Evolutionary conservation across 1,284 basidiomycete genomes (phyloP).

Genomic region (Xerocomus amazonicus): DNA sequence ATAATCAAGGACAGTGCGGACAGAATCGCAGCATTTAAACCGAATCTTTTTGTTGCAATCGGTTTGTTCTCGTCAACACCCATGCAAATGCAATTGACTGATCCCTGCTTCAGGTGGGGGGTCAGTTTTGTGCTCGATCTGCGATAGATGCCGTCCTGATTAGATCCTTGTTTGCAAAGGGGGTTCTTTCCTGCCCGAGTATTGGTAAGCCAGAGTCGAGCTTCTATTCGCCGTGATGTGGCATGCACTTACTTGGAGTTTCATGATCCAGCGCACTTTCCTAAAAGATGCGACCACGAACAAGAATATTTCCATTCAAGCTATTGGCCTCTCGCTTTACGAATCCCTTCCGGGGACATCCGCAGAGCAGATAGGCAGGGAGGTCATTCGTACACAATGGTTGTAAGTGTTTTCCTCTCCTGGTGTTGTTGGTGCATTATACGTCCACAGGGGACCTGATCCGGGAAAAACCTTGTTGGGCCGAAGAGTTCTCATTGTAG

Average conservation of each 20-base stretch:
- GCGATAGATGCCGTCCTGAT: slow-evolving; percentile 11
- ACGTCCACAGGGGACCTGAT: slow-evolving; percentile 51
- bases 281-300: slow-evolving; percentile 71
- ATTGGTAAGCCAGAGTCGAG: slow-evolving; percentile 49
- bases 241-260: not conserved
- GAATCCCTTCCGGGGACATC: slow-evolving; percentile 77
- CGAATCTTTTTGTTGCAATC: slow-evolving; percentile 78
- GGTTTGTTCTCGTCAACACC: slow-evolving; percentile 41
- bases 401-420: slow-evolving; percentile 51
- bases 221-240: not conserved
- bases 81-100: not conserved
- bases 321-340: slow-evolving; percentile 91
- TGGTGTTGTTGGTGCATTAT: slow-evolving; percentile 16
- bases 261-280: slow-evolving; percentile 67
- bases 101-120: slow-evolving; percentile 58
- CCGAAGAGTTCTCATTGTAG: slow-evolving; percentile 77
- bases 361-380: slow-evolving; percentile 74
- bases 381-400: slow-evolving; percentile 93
- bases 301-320: slow-evolving; percentile 84
- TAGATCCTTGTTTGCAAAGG: slow-evolving; percentile 39
- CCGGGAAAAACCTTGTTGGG: slow-evolving; percentile 73
- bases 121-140: slow-evolving; percentile 43
- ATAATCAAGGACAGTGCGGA: slow-evolving; percentile 61
- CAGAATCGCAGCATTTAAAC: slow-evolving; percentile 70
- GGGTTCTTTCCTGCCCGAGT: slow-evolving; percentile 95